Conservation (phyloP, 2,329 filamentous ascomycete genomes). For the Aureobasidium melanogenum region DNA sequence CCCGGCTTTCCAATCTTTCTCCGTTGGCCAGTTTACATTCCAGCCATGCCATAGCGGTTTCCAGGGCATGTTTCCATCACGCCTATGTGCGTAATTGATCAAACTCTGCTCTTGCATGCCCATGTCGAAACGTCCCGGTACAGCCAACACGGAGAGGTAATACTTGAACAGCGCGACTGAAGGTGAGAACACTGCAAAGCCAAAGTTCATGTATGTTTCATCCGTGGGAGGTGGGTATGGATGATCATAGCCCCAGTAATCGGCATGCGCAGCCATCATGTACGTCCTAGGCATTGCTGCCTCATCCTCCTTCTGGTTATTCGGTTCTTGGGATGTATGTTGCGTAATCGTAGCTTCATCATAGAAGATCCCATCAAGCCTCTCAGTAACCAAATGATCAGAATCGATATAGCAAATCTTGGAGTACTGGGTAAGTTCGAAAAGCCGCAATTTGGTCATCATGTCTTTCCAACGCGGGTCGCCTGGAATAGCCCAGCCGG, state of each 20-base stretch:
- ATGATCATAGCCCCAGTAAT: conserved; percentile 17
- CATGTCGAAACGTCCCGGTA: conserved; percentile 27
- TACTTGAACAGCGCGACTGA: conserved; percentile 27
- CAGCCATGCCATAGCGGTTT: conserved; percentile 29
- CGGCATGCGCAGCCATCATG: conserved; percentile 30
- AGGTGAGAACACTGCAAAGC: conserved; percentile 32
- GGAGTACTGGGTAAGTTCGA: conserved; percentile 24
- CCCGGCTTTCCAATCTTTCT: conserved; percentile 28
- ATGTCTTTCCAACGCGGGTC: conserved; percentile 26
- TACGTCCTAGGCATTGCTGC: conserved; percentile 29
- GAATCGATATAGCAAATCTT: conserved; percentile 30
- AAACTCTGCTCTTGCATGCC: conserved; percentile 31
- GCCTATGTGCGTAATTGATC: conserved; percentile 32
- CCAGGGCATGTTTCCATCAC: conserved; percentile 34
- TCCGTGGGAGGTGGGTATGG: conserved; percentile 22
- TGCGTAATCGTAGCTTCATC: conserved; percentile 28
- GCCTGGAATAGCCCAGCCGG: conserved; percentile 23
- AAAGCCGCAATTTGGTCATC: conserved; percentile 29
- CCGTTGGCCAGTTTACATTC: conserved; percentile 33
- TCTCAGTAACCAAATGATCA: conserved; percentile 23
- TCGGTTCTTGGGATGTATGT: conserved; percentile 19
- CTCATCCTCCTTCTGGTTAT: conserved; percentile 25
- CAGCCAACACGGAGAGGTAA: conserved; percentile 25
- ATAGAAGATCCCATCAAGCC: conserved; percentile 27
- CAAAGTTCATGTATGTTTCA: conserved; percentile 26